Percentiles rank a stretch among this genome's conserved stretches.
Evolutionary conservation across 768 basidiomycete genomes (phyloP).

Genomic region (Auricularia sp.): DNA sequence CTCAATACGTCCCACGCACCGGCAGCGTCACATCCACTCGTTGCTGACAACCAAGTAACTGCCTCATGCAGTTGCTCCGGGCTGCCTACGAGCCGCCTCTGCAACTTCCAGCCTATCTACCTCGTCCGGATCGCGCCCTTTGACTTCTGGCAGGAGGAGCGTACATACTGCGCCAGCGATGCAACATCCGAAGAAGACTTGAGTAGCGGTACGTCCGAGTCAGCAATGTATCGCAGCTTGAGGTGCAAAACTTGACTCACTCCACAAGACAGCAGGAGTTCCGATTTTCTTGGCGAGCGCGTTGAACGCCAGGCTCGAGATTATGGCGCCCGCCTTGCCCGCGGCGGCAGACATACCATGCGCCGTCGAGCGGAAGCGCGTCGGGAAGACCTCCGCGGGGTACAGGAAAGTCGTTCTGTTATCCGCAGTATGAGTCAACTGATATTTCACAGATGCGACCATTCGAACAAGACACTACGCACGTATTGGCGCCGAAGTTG

Average conservation of each 20-base stretch:
- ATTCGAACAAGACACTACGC: neutral
- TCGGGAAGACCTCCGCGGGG: constrained; percentile 37
- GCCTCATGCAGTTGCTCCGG: too few species aligned
- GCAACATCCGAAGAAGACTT: constrained; percentile 61
- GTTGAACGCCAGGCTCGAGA: constrained; percentile 38
- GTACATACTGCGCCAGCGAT: constrained; percentile 44
- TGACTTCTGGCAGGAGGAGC: constrained; percentile 42
- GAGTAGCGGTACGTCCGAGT: neutral
- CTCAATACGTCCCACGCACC: too few species aligned
- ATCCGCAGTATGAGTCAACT: too few species aligned
- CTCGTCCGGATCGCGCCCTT: constrained; percentile 41
- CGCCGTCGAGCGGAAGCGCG: constrained; percentile 33
- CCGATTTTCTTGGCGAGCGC: constrained; percentile 48
- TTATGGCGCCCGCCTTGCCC: constrained; percentile 36
- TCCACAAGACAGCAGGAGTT: constrained; percentile 60
- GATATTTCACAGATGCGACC: too few species aligned
- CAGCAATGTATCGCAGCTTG: neutral
- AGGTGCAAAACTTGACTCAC: constrained; percentile 30
- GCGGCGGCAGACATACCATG: constrained; percentile 37
- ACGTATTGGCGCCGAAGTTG: constrained; percentile 35
- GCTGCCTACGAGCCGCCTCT: neutral
- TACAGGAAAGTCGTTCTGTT: constrained; percentile 30
- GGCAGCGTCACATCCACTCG: too few species aligned
- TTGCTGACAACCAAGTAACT: too few species aligned
- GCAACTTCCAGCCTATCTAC: constrained; percentile 32